phyloP scores from a whole-genome alignment of 352 stramenopile species.

The Pythium utonaiense region DNA sequence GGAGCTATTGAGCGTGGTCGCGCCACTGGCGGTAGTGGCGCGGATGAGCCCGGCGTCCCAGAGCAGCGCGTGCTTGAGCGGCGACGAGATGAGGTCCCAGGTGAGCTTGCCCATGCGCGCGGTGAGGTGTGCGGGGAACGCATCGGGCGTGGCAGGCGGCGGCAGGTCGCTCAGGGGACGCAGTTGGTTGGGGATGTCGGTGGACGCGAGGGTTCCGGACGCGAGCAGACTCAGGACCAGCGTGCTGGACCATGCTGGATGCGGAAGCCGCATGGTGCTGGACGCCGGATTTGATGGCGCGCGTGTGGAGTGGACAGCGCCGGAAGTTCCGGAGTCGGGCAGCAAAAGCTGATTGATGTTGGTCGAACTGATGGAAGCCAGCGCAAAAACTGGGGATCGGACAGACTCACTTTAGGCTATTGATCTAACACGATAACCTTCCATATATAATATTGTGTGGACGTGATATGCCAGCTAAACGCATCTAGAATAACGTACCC shows the following conservation, averaged over 20 bases:
- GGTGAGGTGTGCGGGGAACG: background rate
- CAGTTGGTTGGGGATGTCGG: background rate
- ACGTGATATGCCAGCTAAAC: no score
- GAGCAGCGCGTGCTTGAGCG: constrained; percentile 9
- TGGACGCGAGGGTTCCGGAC: background rate
- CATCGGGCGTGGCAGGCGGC: background rate
- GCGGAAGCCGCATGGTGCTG: background rate
- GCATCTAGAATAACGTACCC: no score
- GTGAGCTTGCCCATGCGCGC: background rate
- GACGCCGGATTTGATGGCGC: background rate
- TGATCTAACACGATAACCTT: no score
- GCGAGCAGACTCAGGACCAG: background rate
- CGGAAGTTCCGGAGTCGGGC: background rate
- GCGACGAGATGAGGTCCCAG: background rate
- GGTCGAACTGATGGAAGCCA: background rate
- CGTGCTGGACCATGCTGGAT: background rate
- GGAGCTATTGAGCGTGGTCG: background rate
- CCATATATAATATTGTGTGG: no score
- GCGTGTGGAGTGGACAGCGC: background rate
- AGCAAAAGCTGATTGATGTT: background rate
- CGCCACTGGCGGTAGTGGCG: background rate
- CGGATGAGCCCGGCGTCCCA: constrained; percentile 13
- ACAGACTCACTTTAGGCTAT: no score
- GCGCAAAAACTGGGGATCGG: background rate
- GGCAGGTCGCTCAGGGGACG: background rate